Base-by-base conservation (phyloP, 2,329 filamentous ascomycete species). In the Colletotrichum magnum region DNA sequence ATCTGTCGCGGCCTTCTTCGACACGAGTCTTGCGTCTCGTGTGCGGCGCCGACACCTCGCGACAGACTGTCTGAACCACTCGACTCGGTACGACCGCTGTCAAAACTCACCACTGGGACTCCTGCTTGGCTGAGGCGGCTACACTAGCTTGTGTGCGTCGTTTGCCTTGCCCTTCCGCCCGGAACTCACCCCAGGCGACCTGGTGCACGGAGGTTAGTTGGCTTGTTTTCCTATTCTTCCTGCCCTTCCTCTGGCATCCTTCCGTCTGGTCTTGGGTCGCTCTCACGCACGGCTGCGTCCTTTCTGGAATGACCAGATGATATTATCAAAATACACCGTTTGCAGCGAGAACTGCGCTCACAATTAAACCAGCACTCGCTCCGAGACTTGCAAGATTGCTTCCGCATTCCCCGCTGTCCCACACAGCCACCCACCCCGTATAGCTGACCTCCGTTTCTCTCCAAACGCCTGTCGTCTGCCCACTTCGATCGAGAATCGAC, bases 331-430 rank as follows among this genome's bases (percentile, higher is more conserved):
- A 57, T 12, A 26, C 26, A 24, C 12, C 56, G 48, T 48, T 28
- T 50, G 41, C 66, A 45, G 48, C 41, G 26, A 56, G 56, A 69
- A 57, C 45, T 24, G 28, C 51, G 45, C 66, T 69, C 48, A 69
- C 66, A 66, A 59, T 60, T 28, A 66, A 63, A 57, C 41, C 62
- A 69, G 66, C 51, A 36, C 16, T 52, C 43, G 16, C 51, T 57
- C 66, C 66, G 54, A 69, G 62, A 69, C 66, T 52, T 69, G 24
- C 52, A 9, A 57, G 21, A 69, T 69, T 66, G 51, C 50, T 24
- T 26, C 48, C 50, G 51, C 62, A 61, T 66, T 69, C 62, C 56
- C 28, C 54, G 43, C 10, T 32, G 28, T 52, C 65, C 24, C 18
- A 60, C 57, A 47, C 56, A 60, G 50, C 61, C 66, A 26, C 39